Conservation (phyloP, 305 asterid genomes). For the Fraxinus dipetala region DNA sequence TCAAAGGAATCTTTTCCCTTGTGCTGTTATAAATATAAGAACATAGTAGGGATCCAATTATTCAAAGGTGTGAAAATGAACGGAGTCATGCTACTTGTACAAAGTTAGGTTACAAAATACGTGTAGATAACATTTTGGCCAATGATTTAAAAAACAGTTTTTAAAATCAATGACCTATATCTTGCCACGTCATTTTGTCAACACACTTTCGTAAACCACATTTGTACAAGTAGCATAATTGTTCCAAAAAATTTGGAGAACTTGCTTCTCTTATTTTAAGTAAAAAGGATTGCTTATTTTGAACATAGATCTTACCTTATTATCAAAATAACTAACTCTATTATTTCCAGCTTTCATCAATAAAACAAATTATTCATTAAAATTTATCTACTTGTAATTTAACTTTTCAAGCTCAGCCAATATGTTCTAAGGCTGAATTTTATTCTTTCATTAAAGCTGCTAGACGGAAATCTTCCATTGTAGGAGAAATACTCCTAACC, state of each 20-base stretch:
- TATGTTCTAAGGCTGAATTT: neutral
- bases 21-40: neutral
- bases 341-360: neutral
- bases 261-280: neutral
- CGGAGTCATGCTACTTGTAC: too few species aligned
- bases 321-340: neutral
- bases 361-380: neutral
- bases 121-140: too few species aligned
- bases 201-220: too few species aligned
- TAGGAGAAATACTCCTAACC: neutral
- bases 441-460: neutral
- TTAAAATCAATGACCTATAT: too few species aligned
- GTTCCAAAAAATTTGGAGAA: neutral
- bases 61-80: neutral
- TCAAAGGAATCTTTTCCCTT: neutral
- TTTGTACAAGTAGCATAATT: too few species aligned
- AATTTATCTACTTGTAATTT: neutral
- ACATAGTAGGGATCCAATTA: neutral
- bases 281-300: neutral
- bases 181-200: too few species aligned
- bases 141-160: too few species aligned
- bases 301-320: neutral
- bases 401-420: neutral
- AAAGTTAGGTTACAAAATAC: too few species aligned
- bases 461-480: neutral